Percentiles rank a stretch among this genome's conserved stretches.
Conservation (phyloP, 2,329 filamentous ascomycete genomes). For the Talaromyces piceae region DNA sequence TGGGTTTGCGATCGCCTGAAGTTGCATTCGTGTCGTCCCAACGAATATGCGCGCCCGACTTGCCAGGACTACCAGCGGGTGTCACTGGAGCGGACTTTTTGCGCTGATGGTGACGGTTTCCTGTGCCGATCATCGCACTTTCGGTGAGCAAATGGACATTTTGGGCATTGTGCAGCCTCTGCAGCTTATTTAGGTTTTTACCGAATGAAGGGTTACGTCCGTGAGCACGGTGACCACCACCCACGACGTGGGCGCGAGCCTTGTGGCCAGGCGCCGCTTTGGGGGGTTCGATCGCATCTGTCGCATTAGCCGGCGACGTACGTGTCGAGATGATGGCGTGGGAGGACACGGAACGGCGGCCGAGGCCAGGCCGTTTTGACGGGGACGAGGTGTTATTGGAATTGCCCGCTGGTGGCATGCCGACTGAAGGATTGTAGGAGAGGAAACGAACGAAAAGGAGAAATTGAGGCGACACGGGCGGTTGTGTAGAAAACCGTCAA, state of each 20-base stretch:
- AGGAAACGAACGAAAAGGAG: not conserved
- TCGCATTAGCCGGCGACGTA: constrained; percentile 17
- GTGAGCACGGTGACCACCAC: constrained; percentile 32
- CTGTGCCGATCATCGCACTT: constrained; percentile 13
- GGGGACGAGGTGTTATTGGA: constrained; percentile 28
- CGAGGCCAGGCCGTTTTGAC: constrained; percentile 33
- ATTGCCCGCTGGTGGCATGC: constrained; percentile 11
- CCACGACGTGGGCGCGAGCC: constrained; percentile 36
- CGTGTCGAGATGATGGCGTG: constrained; percentile 32
- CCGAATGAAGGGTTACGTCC: constrained; percentile 36
- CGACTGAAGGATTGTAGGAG: not conserved
- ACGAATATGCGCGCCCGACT: constrained; percentile 14
- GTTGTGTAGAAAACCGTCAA: not conserved
- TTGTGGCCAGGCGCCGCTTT: constrained; percentile 26
- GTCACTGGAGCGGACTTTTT: constrained; percentile 41
- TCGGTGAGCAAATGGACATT: constrained; percentile 23
- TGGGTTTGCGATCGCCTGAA: constrained; percentile 24
- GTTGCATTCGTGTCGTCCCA: constrained; percentile 34
- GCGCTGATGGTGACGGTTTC: constrained; percentile 34
- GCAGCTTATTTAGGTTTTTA: constrained; percentile 39
- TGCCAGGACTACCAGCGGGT: constrained; percentile 36
- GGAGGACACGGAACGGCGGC: constrained; percentile 34
- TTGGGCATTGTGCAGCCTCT: constrained; percentile 26
- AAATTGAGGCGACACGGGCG: not conserved
- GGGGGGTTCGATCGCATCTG: constrained; percentile 23